Conservation (phyloP, 805 yeast genomes). For the Komagataella ulmi region DNA sequence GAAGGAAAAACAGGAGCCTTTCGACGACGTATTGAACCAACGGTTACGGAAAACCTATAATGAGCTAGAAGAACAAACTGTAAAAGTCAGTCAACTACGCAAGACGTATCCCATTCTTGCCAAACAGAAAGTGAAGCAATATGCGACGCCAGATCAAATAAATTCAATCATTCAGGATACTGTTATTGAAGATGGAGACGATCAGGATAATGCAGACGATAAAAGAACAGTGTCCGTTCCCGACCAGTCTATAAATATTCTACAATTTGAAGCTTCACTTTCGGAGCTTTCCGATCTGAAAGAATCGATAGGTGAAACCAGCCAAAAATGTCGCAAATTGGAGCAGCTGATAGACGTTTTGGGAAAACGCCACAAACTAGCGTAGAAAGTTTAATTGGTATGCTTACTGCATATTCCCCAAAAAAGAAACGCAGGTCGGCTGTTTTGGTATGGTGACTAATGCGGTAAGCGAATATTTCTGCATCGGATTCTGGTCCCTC, state of each 20-base stretch:
- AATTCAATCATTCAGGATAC: neutral
- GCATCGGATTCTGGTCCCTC: too few species aligned
- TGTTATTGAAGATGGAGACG: neutral
- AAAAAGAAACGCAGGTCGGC: too few species aligned
- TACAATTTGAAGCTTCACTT: neutral
- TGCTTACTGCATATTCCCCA: too few species aligned
- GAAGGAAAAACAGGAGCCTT: slow-evolving; percentile 44
- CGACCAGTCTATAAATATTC: neutral
- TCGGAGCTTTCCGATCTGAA: neutral
- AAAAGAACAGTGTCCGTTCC: neutral
- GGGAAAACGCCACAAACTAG: neutral
- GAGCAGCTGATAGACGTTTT: neutral
- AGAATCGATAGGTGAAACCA: neutral
- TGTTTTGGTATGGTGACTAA: too few species aligned
- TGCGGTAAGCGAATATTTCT: too few species aligned
- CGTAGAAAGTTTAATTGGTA: too few species aligned
- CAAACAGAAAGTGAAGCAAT: neutral
- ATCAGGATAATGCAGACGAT: neutral
- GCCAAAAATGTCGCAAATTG: neutral
- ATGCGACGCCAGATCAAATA: neutral
- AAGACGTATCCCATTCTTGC: slow-evolving; percentile 3
- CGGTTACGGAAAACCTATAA: slow-evolving; percentile 40
- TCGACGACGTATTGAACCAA: slow-evolving; percentile 52
- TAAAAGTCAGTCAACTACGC: slow-evolving; percentile 41
- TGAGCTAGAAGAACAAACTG: slow-evolving; percentile 49